Evolutionary conservation across 2,329 filamentous ascomycete species (phyloP), one percentile per base, ranked within the genome.

Genomic region (Daldinia sp.): DNA sequence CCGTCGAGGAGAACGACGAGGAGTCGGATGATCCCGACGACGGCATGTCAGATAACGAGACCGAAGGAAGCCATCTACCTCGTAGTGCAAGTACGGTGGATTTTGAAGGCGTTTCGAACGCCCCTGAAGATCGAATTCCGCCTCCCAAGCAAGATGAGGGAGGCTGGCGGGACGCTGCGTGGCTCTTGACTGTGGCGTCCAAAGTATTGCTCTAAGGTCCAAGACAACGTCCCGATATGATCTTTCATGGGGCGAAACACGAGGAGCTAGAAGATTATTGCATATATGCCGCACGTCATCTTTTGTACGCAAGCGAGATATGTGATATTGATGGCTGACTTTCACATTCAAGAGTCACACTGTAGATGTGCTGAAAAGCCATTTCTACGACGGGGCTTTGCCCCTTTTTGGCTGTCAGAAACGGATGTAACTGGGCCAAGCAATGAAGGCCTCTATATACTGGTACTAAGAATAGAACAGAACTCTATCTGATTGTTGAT

Each of bases 91-190:
- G 51, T 76, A 79, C 39, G 75, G 61, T 80, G 77, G 63, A 77
- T 78, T 67, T 76, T 75, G 15, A 78, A 66, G 80, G 79, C 41
- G 73, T 80, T 52, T 75, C 78, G 2, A 77, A 73, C 27, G 58
- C 74, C 7, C 73, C 79, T 0, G 78, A 82, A 48, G 82, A 84
- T 49, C 75, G 75, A 8, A 77, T 87, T 35, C 80, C 80, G 17
- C 79, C 82, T 9, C 72, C 84, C 72, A 81, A 81, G 39, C 77
- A 80, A 7, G 82, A 89, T 52, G 82, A 85, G 41, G 86, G 85
- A 13, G 83, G 83, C 7, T 90, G 87, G 88, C 82, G 85, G 60
- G 88, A 90, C 74, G 88, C 87, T 23, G 87, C 87, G 13, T 91
- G 88, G 88, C 75, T 91, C 47, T 75, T 90, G 57, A 88, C 83